Percentiles rank a stretch among this genome's conserved stretches.
phyloP scores from a whole-genome alignment of 2,329 filamentous ascomycete genomes.

The Pleoardoris graminearum region DNA sequence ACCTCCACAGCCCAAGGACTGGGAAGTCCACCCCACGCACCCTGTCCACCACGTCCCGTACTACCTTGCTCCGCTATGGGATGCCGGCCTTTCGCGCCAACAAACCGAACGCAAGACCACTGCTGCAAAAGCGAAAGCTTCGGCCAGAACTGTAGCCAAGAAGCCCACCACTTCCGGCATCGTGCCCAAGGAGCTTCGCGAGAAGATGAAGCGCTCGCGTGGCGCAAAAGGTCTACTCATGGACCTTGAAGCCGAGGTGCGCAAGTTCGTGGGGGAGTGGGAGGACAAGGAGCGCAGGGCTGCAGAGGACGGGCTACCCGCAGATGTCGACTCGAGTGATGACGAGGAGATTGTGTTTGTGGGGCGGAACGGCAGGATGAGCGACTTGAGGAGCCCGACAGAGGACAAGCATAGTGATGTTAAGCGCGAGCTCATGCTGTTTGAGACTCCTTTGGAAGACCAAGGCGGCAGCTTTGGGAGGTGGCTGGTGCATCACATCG shows the following conservation, averaged over 20 bases:
- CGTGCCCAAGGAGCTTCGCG: conserved; percentile 78
- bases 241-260: conserved; percentile 81
- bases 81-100: conserved; percentile 57
- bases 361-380: conserved; percentile 67
- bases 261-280: conserved; percentile 70
- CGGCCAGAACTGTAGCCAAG: conserved; percentile 41
- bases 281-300: conserved; percentile 57
- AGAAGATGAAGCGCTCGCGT: conserved; percentile 76
- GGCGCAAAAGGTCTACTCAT: conserved; percentile 80
- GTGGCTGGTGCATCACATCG: conserved; percentile 92
- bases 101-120: conserved; percentile 49
- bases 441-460: conserved; percentile 77
- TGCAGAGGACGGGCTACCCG: conserved; percentile 50
- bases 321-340: conserved; percentile 56
- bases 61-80: conserved; percentile 85
- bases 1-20: conserved; percentile 80
- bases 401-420: conserved; percentile 54
- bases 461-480: conserved; percentile 80
- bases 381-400: conserved; percentile 57
- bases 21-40: conserved; percentile 80
- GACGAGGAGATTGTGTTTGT: conserved; percentile 95
- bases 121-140: conserved; percentile 37
- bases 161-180: conserved; percentile 51
- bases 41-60: conserved; percentile 80
- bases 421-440: conserved; percentile 71